Evolutionary conservation across 208 protist genomes (phyloP).

Genomic region (Zelonia costaricensis): DNA sequence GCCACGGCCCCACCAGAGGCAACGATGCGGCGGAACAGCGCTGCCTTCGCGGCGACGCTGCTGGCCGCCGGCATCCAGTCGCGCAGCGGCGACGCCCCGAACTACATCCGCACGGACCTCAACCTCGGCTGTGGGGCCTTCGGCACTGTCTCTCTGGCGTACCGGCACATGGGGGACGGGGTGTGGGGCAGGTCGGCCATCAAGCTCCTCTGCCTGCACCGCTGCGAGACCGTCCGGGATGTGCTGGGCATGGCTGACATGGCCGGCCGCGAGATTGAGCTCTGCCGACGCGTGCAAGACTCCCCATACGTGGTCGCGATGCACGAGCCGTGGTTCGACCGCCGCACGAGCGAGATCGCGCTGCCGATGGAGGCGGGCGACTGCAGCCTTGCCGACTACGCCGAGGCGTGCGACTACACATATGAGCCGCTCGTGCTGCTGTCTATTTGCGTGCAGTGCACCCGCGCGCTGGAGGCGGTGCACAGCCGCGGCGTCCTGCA

Average conservation of each 20-base stretch:
- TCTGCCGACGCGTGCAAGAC: background rate
- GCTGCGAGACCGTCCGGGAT: background rate
- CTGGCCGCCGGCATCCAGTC: background rate
- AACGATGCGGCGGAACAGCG: background rate
- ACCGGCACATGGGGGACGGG: background rate
- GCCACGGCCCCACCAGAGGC: background rate
- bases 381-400: constrained; percentile 8
- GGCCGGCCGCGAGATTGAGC: constrained; percentile 1
- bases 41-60: background rate
- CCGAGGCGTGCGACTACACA: background rate
- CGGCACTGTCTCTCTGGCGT: constrained; percentile 9
- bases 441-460: constrained; percentile 16
- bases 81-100: constrained; percentile 1
- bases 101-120: background rate
- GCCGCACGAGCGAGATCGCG: background rate
- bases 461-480: constrained; percentile 88
- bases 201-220: constrained; percentile 6
- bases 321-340: constrained; percentile 10
- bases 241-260: background rate
- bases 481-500: constrained; percentile 97
- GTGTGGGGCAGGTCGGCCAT: constrained; percentile 2
- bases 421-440: constrained; percentile 12
- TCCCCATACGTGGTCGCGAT: constrained; percentile 10
- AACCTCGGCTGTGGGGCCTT: constrained; percentile 6
- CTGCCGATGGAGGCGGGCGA: constrained; percentile 19